These are phyloP conservation scores for Lipomyces yarrowii DNA, from an alignment of 1,139 yeast species.

Conservation along the genomic window DNA sequence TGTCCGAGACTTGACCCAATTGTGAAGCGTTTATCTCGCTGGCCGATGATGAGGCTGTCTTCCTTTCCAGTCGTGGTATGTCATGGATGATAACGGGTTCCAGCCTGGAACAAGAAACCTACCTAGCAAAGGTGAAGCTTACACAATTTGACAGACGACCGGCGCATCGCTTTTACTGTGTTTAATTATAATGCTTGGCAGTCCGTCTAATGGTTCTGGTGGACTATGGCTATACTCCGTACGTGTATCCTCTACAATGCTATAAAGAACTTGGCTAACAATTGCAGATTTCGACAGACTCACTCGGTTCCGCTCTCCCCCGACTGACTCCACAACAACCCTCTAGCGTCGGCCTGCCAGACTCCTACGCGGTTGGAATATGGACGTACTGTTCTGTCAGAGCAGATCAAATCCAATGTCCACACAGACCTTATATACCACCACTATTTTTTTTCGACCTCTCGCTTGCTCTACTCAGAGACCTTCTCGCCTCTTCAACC, in stretches of 20 bases:
- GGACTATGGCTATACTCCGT: conserved; percentile 22
- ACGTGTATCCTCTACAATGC: neutral
- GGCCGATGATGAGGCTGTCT: neutral
- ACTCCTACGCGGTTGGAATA: conserved; percentile 23
- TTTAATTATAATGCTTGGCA: conserved; percentile 10
- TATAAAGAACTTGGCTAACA: neutral
- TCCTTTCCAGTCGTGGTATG: neutral
- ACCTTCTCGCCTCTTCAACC: conserved; percentile 6
- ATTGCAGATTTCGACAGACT: conserved; percentile 22
- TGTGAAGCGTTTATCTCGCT: neutral
- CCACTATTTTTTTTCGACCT: conserved; percentile 25
- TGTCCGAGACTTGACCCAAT: neutral
- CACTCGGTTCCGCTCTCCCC: conserved; percentile 25
- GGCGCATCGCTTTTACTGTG: conserved; percentile 11
- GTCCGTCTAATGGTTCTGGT: conserved; percentile 10
- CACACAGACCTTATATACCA: conserved; percentile 10
- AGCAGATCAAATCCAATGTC: conserved; percentile 8
- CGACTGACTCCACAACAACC: conserved; percentile 17
- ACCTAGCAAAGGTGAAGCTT: neutral
- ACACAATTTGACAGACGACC: conserved; percentile 8
- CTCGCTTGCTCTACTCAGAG: conserved; percentile 7
- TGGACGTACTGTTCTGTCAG: conserved; percentile 26
- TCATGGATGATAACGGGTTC: neutral
- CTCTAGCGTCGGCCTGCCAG: conserved; percentile 25
- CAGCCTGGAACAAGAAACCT: neutral